Evolutionary conservation across 768 basidiomycete species (phyloP).

Genomic region (Russula vinacea): DNA sequence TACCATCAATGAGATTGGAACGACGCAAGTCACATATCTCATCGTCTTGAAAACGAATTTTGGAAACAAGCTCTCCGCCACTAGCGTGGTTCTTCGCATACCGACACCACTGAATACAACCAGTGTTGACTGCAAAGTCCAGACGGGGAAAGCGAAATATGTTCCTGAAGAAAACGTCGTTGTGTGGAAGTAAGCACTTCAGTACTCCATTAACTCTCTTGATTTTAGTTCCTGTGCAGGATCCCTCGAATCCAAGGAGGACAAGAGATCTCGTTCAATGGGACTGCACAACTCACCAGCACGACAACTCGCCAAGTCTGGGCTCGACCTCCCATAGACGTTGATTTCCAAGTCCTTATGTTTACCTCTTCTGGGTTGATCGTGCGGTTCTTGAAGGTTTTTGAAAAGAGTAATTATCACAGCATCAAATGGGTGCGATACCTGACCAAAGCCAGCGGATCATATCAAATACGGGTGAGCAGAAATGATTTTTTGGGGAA

Average conservation of each 20-base stretch:
- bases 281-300: slow-evolving; percentile 75
- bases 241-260: slow-evolving; percentile 91
- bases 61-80: slow-evolving; percentile 87
- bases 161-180: slow-evolving; percentile 94
- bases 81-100: slow-evolving; percentile 87
- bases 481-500: not conserved
- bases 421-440: slow-evolving; percentile 97
- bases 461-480: slow-evolving; percentile 91
- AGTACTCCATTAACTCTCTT: slow-evolving; percentile 1
- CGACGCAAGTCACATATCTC: slow-evolving; percentile 86
- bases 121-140: slow-evolving; percentile 86
- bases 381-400: slow-evolving; percentile 96
- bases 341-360: slow-evolving; percentile 99
- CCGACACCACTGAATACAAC: slow-evolving; percentile 97
- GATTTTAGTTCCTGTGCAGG: slow-evolving; percentile 43
- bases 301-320: slow-evolving; percentile 94
- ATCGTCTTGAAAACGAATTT: slow-evolving; percentile 88
- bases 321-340: slow-evolving; percentile 96
- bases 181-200: slow-evolving; percentile 85
- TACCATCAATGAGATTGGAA: slow-evolving; percentile 90
- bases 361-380: slow-evolving; percentile 95
- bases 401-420: slow-evolving; percentile 92
- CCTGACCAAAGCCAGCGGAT: slow-evolving; percentile 88
- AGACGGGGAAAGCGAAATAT: slow-evolving; percentile 94
- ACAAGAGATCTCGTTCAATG: slow-evolving; percentile 83